A percentile compares a stretch with the other conserved stretches of the same genome.
Conservation (phyloP, 306 rosid genomes). For the Cucumis melo region DNA sequence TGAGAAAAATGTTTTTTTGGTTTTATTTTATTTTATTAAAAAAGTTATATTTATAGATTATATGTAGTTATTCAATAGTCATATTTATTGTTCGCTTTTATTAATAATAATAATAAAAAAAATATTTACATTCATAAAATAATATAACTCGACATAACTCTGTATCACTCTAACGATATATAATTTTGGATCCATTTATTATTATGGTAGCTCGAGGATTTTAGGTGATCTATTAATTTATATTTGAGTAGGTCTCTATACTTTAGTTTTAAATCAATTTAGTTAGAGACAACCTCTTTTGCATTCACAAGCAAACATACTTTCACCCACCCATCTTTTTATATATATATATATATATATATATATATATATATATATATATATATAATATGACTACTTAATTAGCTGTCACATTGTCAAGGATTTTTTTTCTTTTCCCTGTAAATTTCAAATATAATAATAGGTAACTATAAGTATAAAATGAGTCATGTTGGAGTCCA, state of each 20-base stretch:
- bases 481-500: background rate
- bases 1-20: too few relatives aligned
- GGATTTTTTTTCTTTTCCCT: background rate
- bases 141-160: too few relatives aligned
- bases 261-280: background rate
- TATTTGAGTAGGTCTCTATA: background rate
- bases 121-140: too few relatives aligned
- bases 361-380: background rate
- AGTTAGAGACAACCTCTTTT: slow-evolving; percentile 23
- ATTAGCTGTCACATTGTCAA: background rate
- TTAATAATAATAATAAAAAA: too few relatives aligned
- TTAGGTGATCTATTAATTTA: background rate
- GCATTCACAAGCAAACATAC: slow-evolving; percentile 70
- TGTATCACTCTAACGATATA: too few relatives aligned
- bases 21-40: too few relatives aligned
- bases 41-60: too few relatives aligned
- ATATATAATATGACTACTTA: background rate
- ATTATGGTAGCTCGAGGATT: too few relatives aligned
- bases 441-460: background rate
- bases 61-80: too few relatives aligned
- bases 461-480: background rate
- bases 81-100: too few relatives aligned
- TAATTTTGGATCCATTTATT: background rate
- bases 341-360: background rate
- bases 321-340: slow-evolving; percentile 8